A percentile compares a stretch with the other conserved stretches of the same genome.
Conservation (phyloP, 2,329 filamentous ascomycete genomes). For the Anthostomella pinea region DNA sequence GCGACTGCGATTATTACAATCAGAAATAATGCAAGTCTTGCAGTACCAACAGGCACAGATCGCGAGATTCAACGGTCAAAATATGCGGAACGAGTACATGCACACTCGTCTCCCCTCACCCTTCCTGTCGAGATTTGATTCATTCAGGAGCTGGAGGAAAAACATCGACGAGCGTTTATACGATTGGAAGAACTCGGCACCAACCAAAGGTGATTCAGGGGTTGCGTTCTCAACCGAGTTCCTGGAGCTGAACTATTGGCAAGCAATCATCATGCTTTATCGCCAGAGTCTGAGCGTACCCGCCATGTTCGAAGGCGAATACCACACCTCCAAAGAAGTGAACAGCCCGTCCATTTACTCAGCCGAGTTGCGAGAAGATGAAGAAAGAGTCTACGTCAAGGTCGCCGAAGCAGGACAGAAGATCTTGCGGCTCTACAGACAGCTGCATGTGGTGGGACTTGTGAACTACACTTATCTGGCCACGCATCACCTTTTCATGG, state of each 20-base stretch:
- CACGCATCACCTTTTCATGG: constrained; percentile 96
- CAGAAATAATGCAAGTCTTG: constrained; percentile 89
- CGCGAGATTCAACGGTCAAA: constrained; percentile 64
- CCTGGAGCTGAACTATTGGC: constrained; percentile 95
- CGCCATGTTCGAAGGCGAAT: constrained; percentile 77
- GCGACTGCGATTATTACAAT: constrained; percentile 81
- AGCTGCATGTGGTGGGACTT: constrained; percentile 80
- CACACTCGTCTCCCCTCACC: constrained; percentile 78
- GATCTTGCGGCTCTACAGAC: constrained; percentile 84
- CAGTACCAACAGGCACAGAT: constrained; percentile 88
- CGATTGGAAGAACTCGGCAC: constrained; percentile 83
- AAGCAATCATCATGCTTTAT: constrained; percentile 93
- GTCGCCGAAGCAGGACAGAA: constrained; percentile 93
- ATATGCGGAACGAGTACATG: constrained; percentile 68
- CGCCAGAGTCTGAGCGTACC: constrained; percentile 86
- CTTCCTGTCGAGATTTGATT: constrained; percentile 79
- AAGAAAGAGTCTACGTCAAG: constrained; percentile 89
- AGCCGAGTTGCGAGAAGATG: constrained; percentile 70
- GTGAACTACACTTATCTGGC: constrained; percentile 97
- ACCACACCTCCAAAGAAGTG: constrained; percentile 62
- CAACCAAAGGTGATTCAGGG: constrained; percentile 73
- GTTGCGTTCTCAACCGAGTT: constrained; percentile 89
- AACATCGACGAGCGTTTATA: constrained; percentile 81
- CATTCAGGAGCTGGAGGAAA: constrained; percentile 82
- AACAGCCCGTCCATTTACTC: constrained; percentile 61